Base-by-base conservation (phyloP, 805 yeast species). In the Teunomyces barrocoloradensis region DNA sequence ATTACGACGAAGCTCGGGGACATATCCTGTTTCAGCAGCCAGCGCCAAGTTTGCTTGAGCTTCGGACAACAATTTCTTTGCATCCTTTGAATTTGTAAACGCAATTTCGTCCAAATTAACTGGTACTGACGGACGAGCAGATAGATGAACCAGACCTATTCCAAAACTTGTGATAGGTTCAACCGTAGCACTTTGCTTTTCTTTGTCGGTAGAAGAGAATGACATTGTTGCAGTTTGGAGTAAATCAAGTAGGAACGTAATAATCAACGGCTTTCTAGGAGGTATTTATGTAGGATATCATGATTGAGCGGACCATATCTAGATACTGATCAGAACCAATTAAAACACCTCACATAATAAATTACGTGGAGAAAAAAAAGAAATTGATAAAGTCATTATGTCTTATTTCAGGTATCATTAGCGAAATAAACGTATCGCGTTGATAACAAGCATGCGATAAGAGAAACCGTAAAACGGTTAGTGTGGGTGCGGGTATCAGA, bases 1-100 rank as follows among this genome's bases (percentile, higher is more conserved):
- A 43, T 53, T 49, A 46, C 60, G 54, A 32, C 47, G 50, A 36
- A 57, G 50, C 38, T 63, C 64, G 4, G 65, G 66, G 13, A 53
- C 43, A 46, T 65, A 65, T 1, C 69, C 69, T 6, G 65, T 59
- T 42, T 60, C 64, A 2, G 63, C 56, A 2, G 66, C 68, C 43
- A 62, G 47, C 41, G 51, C 53, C 48, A 65, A 55, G 53, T 64
- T 56, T 12, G 51, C 56, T 43, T 57, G 61, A 12, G 61, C 61
- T 33, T 56, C 61, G 11, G 45, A 50, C 40, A 57, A 44, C 29
- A 46, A 35, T 44, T 43, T 45, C 12, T 21, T 45, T 12, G 53
- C 44, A n/a, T 49, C 32, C 25, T 41, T 49, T n/a, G 21, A 32
- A n/a, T 45, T 36, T 4, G 40, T 18, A 3, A 27, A 18, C n/a